phyloP scores from a whole-genome alignment of 805 yeast species.

The Cyberlindnera samutprakarnensis region DNA sequence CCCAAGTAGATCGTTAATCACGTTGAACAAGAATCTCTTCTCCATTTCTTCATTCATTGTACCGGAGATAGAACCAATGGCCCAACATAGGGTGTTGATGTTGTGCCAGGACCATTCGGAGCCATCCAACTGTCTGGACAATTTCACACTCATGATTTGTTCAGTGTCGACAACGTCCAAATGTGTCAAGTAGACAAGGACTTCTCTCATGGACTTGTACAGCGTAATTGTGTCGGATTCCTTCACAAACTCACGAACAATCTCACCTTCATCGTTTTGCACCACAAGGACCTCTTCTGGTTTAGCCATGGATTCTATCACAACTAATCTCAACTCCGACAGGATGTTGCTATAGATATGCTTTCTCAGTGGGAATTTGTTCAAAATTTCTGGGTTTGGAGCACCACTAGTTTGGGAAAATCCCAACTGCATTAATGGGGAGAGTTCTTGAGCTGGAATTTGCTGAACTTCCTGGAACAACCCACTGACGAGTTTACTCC shows the following conservation, averaged over 20 bases:
- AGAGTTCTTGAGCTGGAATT: constrained; percentile 61
- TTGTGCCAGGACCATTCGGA: constrained; percentile 99
- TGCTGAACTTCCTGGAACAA: constrained; percentile 81
- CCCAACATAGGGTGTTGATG: constrained; percentile 97
- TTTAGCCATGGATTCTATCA: constrained; percentile 95
- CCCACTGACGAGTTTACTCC: constrained; percentile 80
- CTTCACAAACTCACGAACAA: constrained; percentile 93
- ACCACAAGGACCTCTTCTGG: constrained; percentile 97
- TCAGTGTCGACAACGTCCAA: constrained; percentile 92
- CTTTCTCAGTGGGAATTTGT: constrained; percentile 77
- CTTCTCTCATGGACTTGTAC: constrained; percentile 94
- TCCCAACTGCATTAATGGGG: constrained; percentile 70
- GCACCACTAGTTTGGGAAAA: constrained; percentile 64
- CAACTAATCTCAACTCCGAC: constrained; percentile 81
- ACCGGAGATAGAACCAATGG: constrained; percentile 97
- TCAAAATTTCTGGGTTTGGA: constrained; percentile 70
- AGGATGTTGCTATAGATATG: constrained; percentile 75
- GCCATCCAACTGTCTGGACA: constrained; percentile 90
- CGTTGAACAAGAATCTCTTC: constrained; percentile 86
- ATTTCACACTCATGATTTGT: constrained; percentile 84
- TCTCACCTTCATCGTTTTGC: constrained; percentile 98
- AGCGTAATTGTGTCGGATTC: constrained; percentile 96
- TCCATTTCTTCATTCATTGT: constrained; percentile 98
- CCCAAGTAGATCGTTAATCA: constrained; percentile 84
- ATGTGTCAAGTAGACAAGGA: constrained; percentile 90